Percentiles rank a stretch among this genome's conserved stretches.
These are phyloP conservation scores for Agrocybe pediades DNA, from an alignment of 768 basidiomycete genomes.

Conservation along the genomic window DNA sequence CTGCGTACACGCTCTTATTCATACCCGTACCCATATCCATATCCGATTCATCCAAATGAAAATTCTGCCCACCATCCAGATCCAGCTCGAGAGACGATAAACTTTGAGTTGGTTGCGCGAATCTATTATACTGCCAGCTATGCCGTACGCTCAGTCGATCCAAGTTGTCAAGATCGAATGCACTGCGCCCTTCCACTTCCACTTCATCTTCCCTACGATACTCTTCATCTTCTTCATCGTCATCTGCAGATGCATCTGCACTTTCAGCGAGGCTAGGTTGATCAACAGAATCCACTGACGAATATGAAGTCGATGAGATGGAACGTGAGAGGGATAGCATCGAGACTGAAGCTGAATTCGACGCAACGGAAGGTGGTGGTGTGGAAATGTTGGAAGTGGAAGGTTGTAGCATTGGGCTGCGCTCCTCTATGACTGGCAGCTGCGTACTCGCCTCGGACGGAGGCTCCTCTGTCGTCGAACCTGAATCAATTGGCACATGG, in stretches of 20 bases:
- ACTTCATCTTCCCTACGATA: not conserved
- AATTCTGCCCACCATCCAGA: not conserved
- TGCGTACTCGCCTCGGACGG: too few relatives aligned
- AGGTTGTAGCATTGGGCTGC: not conserved
- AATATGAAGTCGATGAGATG: conserved; percentile 37
- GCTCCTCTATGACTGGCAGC: too few relatives aligned
- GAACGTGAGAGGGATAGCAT: conserved; percentile 41
- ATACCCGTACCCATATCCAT: not conserved
- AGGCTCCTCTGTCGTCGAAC: too few relatives aligned
- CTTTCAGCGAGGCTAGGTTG: conserved; percentile 12
- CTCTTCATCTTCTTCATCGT: not conserved
- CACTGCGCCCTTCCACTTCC: not conserved
- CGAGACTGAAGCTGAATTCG: conserved; percentile 32
- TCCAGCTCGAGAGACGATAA: conserved; percentile 20
- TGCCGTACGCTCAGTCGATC: not conserved
- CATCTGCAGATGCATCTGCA: not conserved
- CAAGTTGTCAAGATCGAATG: not conserved
- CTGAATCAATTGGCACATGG: too few relatives aligned
- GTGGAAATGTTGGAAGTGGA: conserved; percentile 15
- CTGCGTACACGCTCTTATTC: not conserved
- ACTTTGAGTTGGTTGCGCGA: conserved; percentile 6
- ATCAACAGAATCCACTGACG: conserved; percentile 32
- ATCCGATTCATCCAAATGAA: not conserved
- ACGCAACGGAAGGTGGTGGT: conserved; percentile 20
- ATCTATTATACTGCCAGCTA: conserved; percentile 3